Evolutionary conservation across 164 flowering plant species (phyloP).

Genomic region (Warburgia ugandensis): DNA sequence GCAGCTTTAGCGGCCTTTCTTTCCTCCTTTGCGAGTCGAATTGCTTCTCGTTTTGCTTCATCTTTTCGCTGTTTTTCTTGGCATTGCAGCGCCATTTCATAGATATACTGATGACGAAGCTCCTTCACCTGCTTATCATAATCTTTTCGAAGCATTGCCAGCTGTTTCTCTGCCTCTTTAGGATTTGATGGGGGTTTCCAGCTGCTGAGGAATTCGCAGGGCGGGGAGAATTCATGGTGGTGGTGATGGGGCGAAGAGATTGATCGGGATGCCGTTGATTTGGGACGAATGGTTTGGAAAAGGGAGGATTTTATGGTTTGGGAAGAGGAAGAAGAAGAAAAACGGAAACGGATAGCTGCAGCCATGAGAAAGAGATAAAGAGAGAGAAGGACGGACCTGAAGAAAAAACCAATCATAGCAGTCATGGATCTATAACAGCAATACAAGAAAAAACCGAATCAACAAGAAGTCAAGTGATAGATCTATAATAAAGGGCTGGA

Average conservation of each 20-base stretch:
- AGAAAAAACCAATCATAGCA: too few relatives aligned
- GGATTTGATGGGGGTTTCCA: slow-evolving; percentile 60
- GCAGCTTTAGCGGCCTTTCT: slow-evolving; percentile 48
- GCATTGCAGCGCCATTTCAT: slow-evolving; percentile 57
- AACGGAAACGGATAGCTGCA: slow-evolving; percentile 6
- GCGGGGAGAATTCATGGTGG: slow-evolving; percentile 36
- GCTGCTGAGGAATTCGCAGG: slow-evolving; percentile 47
- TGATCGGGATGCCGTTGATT: slow-evolving; percentile 1
- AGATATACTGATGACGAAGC: slow-evolving; percentile 49
- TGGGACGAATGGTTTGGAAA: slow-evolving; percentile 9
- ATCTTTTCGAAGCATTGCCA: slow-evolving; percentile 45
- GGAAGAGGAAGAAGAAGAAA: slow-evolving; percentile 10
- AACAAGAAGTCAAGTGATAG: too few relatives aligned
- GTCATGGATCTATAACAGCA: too few relatives aligned
- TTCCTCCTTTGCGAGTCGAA: slow-evolving; percentile 52
- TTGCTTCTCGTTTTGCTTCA: slow-evolving; percentile 49
- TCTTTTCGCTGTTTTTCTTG: slow-evolving; percentile 56
- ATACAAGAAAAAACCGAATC: too few relatives aligned
- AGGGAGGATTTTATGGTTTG: slow-evolving; percentile 1
- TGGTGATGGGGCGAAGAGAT: slow-evolving; percentile 18
- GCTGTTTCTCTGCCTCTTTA: slow-evolving; percentile 49
- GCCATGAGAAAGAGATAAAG: too few relatives aligned
- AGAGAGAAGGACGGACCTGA: too few relatives aligned
- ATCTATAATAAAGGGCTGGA: too few relatives aligned
- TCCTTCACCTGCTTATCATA: slow-evolving; percentile 59